Evolutionary conservation across 768 basidiomycete genomes (phyloP).

Genomic region (Clavaria fumosa): DNA sequence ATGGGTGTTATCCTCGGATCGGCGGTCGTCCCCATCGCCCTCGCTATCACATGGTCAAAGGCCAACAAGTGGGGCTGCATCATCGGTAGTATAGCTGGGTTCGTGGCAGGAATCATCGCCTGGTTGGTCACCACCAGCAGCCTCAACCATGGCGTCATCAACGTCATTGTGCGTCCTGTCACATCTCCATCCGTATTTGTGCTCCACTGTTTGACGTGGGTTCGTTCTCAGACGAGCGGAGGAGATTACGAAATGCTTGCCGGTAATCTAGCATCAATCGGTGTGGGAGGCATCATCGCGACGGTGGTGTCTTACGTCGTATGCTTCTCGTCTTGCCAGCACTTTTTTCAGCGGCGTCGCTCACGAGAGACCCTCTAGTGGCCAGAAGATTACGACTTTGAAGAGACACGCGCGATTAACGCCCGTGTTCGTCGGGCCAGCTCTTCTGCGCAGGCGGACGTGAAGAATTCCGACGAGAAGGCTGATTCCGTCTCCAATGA

Average conservation of each 20-base stretch:
- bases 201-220: background rate
- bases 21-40: slow-evolving; percentile 75
- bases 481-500: slow-evolving; percentile 20
- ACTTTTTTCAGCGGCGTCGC: background rate
- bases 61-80: slow-evolving; percentile 81
- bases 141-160: slow-evolving; percentile 55
- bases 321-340: slow-evolving; percentile 12
- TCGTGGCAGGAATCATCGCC: slow-evolving; percentile 52
- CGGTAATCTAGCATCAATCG: slow-evolving; percentile 79
- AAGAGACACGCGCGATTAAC: slow-evolving; percentile 67
- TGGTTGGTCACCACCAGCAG: slow-evolving; percentile 76
- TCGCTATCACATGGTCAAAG: slow-evolving; percentile 72
- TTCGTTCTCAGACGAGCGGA: slow-evolving; percentile 18
- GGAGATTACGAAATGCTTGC: slow-evolving; percentile 62
- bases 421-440: slow-evolving; percentile 8
- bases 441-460: slow-evolving; percentile 30
- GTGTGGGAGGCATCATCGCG: slow-evolving; percentile 64
- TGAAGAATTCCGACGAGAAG: slow-evolving; percentile 12
- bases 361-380: slow-evolving; percentile 30
- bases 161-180: slow-evolving; percentile 37
- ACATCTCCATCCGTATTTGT: background rate
- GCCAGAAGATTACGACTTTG: slow-evolving; percentile 77
- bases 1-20: slow-evolving; percentile 82
- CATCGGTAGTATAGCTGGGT: slow-evolving; percentile 54
- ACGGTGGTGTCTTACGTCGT: slow-evolving; percentile 49